Evolutionary conservation across 2,329 filamentous ascomycete species (phyloP).

Genomic region (Microsporum ferrugineum): DNA sequence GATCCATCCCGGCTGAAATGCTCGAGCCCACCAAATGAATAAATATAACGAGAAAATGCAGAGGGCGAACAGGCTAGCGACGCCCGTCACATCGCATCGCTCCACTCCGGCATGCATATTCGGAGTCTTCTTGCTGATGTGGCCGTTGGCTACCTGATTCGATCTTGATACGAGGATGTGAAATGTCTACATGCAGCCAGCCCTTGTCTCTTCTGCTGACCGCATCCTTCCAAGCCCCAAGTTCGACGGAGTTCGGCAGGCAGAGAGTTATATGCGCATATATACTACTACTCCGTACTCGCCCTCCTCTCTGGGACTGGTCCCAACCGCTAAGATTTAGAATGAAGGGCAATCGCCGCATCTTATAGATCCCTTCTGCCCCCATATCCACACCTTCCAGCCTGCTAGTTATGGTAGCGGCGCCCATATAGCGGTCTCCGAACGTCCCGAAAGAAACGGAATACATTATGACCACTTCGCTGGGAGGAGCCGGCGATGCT

Average conservation of each 20-base stretch:
- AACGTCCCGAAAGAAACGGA: background rate
- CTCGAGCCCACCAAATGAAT: background rate
- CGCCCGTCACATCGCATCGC: slow-evolving; percentile 3
- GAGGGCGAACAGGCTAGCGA: background rate
- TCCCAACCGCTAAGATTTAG: background rate
- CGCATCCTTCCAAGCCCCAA: background rate
- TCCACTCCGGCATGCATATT: background rate
- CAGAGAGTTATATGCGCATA: background rate
- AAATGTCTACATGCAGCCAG: background rate
- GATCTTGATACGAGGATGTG: background rate
- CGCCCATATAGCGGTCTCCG: background rate
- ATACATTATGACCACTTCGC: background rate
- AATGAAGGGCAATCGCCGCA: background rate
- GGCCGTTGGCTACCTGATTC: background rate
- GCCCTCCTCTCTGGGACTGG: background rate
- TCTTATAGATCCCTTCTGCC: background rate
- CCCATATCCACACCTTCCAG: background rate
- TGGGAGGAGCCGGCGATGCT: background rate
- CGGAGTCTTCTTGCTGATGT: background rate
- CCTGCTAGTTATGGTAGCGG: background rate
- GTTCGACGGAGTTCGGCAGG: background rate
- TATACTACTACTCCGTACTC: background rate
- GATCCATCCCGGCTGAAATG: background rate
- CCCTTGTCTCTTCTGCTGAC: background rate
- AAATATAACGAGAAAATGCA: background rate